Evolutionary conservation across 768 basidiomycete genomes (phyloP).

Genomic region (Sarcodon aspratus): DNA sequence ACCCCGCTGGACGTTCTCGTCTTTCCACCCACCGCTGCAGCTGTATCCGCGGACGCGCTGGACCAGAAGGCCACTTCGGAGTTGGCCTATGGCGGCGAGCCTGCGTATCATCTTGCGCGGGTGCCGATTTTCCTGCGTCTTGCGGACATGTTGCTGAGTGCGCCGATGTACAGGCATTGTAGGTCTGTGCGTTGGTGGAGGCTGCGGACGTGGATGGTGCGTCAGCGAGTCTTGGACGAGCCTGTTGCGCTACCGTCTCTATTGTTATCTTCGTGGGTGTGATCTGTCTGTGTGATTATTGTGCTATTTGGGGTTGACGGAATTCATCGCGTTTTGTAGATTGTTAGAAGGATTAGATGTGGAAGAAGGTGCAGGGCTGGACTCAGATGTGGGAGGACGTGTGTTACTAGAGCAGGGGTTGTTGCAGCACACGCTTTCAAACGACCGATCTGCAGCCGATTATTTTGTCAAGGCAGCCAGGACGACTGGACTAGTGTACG

Average conservation of each 20-base stretch:
- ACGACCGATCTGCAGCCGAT: conserved; percentile 71
- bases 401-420: conserved; percentile 70
- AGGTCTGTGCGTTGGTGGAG: conserved; percentile 66
- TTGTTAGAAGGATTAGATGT: background rate
- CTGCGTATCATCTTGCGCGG: conserved; percentile 84
- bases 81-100: conserved; percentile 82
- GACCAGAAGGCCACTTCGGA: conserved; percentile 60
- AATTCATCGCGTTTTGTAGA: background rate
- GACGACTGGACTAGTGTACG: conserved; percentile 73
- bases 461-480: conserved; percentile 69
- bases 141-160: conserved; percentile 56
- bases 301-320: background rate
- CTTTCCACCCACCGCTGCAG: background rate
- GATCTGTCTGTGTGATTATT: conserved; percentile 17
- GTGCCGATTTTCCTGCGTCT: conserved; percentile 62
- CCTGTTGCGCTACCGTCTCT: conserved; percentile 47
- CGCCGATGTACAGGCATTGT: conserved; percentile 32
- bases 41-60: conserved; percentile 30
- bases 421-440: conserved; percentile 60
- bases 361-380: conserved; percentile 23
- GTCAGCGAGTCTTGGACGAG: conserved; percentile 79
- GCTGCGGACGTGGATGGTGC: conserved; percentile 61
- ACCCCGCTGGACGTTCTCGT: conserved; percentile 26
- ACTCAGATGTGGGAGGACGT: conserved; percentile 57
- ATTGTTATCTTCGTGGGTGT: conserved; percentile 27